Evolutionary conservation across 73 alveolate species (phyloP), one percentile per base, ranked within the genome.

Genomic region (Paramecium sexaurelia): DNA sequence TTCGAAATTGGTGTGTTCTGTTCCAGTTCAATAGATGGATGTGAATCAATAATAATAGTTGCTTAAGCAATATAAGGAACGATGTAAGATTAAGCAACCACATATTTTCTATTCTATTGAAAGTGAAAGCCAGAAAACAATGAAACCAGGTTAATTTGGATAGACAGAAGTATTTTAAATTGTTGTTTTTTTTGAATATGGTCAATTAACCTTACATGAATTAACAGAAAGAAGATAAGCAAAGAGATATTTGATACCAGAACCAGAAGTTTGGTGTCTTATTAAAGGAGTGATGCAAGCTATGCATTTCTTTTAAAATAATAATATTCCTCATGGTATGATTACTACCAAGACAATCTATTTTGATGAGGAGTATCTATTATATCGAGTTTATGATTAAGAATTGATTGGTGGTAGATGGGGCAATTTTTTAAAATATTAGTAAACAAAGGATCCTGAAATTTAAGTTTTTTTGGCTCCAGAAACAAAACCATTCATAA

Each of bases 351-450:
- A 78, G 55, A 41, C 90, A 1, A 78, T 78, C 17, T 78, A 78
- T 78, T 78, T 78, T 43, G 90, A 78, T 78, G 90, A 78, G 29
- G 90, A 78, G 29, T 78, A 78, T 22, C 41, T 78, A 6, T 47
- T 78, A 0, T 78, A 78, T 78, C n/a, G 90, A 26, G 90, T 78
- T 0, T 78, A 78, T 78, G 90, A 78, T 78, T 78, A 78, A 45
- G 90, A 78, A 78, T 78, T 43, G 19, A 78, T 78, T 37, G 90
- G 75, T 40, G 90, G 90, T 20, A 78, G 90, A 78, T 78, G 90
- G 90, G 90, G 90, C 45, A 78, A 78, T 78, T 78, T 39, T 27
- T 19, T 40, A 2, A 78, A 78, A 33, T 78, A 78, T 78, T 43
- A 78, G 9, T 26, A 78, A 33, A 78, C 90, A 1, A 37, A 43